phyloP scores from a whole-genome alignment of 2,329 filamentous ascomycete genomes.

The Pseudogymnoascus sp. region DNA sequence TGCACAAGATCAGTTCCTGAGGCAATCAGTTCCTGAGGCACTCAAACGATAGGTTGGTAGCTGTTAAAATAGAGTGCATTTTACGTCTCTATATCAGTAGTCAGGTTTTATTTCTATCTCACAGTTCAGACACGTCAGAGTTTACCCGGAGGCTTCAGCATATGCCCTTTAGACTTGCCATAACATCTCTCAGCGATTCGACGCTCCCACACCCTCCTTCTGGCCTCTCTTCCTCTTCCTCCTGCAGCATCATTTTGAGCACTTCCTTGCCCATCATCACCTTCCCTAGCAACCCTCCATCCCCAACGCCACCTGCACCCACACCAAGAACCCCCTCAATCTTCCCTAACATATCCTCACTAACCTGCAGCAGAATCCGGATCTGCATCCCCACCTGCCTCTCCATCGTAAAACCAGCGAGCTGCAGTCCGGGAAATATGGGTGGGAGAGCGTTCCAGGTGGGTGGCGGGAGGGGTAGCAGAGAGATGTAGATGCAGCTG shows the following conservation, averaged over 20 bases:
- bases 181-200: neutral
- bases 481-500: neutral
- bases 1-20: slow-evolving; percentile 68
- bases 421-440: neutral
- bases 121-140: no score
- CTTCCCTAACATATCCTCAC: neutral
- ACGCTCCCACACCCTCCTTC: neutral
- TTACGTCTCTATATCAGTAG: slow-evolving; percentile 26
- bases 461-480: neutral
- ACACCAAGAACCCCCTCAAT: neutral
- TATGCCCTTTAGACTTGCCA: neutral
- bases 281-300: neutral
- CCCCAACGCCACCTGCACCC: neutral
- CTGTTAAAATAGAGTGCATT: slow-evolving; percentile 62
- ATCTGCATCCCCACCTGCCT: neutral
- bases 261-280: neutral
- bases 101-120: neutral
- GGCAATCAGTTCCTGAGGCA: slow-evolving; percentile 73
- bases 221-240: neutral
- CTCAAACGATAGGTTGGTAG: slow-evolving; percentile 58
- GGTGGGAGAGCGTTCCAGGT: neutral
- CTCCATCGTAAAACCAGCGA: neutral
- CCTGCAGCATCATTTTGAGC: neutral
- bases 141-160: neutral
- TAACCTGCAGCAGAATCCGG: neutral